A percentile compares a stretch with the other conserved stretches of the same genome.
These are phyloP conservation scores for Neurospora sp. DNA, from an alignment of 2,329 filamentous ascomycete species.

Conservation along the genomic window DNA sequence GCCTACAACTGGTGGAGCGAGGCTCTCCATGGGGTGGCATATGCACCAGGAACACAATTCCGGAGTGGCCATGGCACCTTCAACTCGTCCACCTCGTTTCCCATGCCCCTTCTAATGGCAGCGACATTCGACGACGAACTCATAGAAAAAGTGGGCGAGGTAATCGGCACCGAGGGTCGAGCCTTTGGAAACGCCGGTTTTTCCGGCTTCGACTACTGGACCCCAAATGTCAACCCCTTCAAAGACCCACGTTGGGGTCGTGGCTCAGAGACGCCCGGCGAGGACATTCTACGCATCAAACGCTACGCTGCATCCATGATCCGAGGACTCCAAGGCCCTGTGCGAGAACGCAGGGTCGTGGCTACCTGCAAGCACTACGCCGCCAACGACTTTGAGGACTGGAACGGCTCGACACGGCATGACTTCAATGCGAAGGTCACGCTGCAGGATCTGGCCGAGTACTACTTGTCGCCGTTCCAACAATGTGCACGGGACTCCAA, in stretches of 20 bases:
- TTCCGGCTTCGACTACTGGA: slow-evolving; percentile 50
- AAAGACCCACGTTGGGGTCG: slow-evolving; percentile 54
- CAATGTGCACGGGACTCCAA: slow-evolving; percentile 49
- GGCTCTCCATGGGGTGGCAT: slow-evolving; percentile 47
- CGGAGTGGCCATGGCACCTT: slow-evolving; percentile 36
- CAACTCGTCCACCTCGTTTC: slow-evolving; percentile 54
- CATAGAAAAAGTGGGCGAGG: slow-evolving; percentile 44
- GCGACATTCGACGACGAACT: slow-evolving; percentile 56
- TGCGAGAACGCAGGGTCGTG: slow-evolving; percentile 26
- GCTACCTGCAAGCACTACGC: slow-evolving; percentile 52
- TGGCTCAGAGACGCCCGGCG: slow-evolving; percentile 39
- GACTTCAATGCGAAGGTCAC: slow-evolving; percentile 21
- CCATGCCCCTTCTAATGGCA: slow-evolving; percentile 52
- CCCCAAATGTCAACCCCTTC: slow-evolving; percentile 59
- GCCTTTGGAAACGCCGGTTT: slow-evolving; percentile 52
- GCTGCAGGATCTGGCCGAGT: slow-evolving; percentile 55
- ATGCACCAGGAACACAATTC: slow-evolving; percentile 42
- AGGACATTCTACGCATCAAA: slow-evolving; percentile 8
- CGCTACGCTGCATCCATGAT: too few species aligned
- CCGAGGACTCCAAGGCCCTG: slow-evolving; percentile 11
- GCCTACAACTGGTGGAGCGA: slow-evolving; percentile 50
- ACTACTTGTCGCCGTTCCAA: slow-evolving; percentile 58
- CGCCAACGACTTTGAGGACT: slow-evolving; percentile 38
- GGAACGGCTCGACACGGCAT: slow-evolving; percentile 16
- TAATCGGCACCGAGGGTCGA: slow-evolving; percentile 49